phyloP scores from a whole-genome alignment of 2,329 filamentous ascomycete species.

The Spiromastix sp. region DNA sequence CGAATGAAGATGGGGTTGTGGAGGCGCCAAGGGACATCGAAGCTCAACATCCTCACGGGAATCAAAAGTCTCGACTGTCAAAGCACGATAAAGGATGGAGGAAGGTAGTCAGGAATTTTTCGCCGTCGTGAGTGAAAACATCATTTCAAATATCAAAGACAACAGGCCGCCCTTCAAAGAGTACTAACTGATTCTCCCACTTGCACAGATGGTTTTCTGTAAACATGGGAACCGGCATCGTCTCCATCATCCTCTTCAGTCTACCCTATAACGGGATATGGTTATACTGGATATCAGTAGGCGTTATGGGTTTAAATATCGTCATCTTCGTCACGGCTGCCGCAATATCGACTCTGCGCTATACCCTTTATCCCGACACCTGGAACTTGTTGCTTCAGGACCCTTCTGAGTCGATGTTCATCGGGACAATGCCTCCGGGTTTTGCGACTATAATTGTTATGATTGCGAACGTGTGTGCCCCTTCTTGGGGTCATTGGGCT shows the following conservation, averaged over 20 bases:
- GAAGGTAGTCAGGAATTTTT: conserved; percentile 16
- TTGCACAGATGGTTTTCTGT: conserved; percentile 31
- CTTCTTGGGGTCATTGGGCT: conserved; percentile 51
- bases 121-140: conserved; percentile 19
- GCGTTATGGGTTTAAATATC: conserved; percentile 27
- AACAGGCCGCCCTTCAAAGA: too few relatives aligned
- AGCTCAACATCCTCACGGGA: not conserved
- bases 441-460: conserved; percentile 59
- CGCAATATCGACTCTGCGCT: conserved; percentile 48
- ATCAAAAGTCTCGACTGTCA: too few relatives aligned
- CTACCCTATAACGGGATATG: conserved; percentile 29
- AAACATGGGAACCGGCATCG: conserved; percentile 34
- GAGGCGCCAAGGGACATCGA: not conserved
- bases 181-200: too few relatives aligned
- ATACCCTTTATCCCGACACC: conserved; percentile 54
- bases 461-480: conserved; percentile 50
- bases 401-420: conserved; percentile 56
- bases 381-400: conserved; percentile 58
- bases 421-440: conserved; percentile 59
- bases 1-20: too few relatives aligned
- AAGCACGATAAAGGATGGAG: conserved; percentile 13
- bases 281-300: conserved; percentile 30
- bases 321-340: conserved; percentile 25
- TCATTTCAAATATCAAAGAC: too few relatives aligned
- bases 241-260: conserved; percentile 27